Conservation (phyloP, 345 rosid genomes). For the Xanthoceras sorbifolium region DNA sequence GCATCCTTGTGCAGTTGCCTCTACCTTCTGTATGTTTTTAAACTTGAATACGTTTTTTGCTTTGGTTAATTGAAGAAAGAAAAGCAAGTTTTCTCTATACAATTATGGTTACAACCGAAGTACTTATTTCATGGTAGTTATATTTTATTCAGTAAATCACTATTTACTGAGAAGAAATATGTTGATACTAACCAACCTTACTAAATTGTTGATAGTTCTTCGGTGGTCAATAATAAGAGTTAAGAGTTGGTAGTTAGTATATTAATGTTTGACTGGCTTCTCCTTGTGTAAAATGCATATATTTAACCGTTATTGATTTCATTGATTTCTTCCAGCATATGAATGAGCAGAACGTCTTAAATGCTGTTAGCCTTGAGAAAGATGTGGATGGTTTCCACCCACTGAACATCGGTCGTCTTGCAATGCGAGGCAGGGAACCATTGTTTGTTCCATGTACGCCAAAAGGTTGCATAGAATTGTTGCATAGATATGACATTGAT, state of each 20-base stretch:
- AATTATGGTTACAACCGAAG: background rate
- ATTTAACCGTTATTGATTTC: background rate
- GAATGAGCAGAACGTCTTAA: constrained; percentile 70
- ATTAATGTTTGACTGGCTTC: background rate
- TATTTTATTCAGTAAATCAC: background rate
- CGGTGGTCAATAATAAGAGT: background rate
- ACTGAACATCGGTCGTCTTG: constrained; percentile 76
- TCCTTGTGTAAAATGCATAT: background rate
- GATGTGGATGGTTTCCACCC: constrained; percentile 96
- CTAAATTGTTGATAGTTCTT: background rate
- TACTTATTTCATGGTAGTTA: background rate
- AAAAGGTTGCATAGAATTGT: constrained; percentile 85
- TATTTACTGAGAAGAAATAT: background rate
- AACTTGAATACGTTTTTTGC: constrained; percentile 7
- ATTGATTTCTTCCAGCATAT: constrained; percentile 57
- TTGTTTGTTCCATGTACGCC: constrained; percentile 86
- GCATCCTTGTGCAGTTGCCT: constrained; percentile 91
- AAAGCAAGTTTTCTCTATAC: background rate
- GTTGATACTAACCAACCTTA: background rate
- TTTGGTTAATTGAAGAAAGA: background rate
- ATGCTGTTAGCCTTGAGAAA: constrained; percentile 76
- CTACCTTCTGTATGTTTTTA: constrained; percentile 64
- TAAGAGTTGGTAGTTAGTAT: background rate
- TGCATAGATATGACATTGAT: constrained; percentile 65
- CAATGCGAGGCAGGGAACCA: constrained; percentile 88